Evolutionary conservation across 805 yeast species (phyloP), one percentile per base, ranked within the genome.

Genomic region (Candida lessepsii): DNA sequence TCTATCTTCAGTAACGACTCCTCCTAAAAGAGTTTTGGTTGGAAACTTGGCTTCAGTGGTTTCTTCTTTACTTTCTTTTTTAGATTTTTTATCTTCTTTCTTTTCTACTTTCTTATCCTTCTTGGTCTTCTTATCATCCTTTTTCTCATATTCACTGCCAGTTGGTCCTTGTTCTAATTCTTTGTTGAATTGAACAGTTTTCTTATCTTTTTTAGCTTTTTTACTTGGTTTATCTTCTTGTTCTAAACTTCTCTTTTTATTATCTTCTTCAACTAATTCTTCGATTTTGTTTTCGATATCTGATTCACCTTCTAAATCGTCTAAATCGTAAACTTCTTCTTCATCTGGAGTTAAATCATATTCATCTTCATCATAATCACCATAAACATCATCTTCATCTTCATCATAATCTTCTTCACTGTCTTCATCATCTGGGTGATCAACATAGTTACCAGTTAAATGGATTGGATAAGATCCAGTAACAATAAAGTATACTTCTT

Each of bases 81-180:
- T 48, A 34, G 58, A 55, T 20, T 51, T 41, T 40, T 56, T 49
- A 37, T 57, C 54, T 21, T 51, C 52, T 57, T 41, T 60, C 52
- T 18, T 58, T 13, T 28, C 59, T 41, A 53, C 58, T 46, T 58
- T 50, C 29, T 26, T 26, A 5, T 25, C 28, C 18, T 30, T 30
- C 39, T 56, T 54, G 42, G 53, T 52, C 50, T 53, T 48, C 36
- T 40, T 41, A 15, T 51, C 45, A n/a, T 52, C 50, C 36, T 54
- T 49, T 44, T 57, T 51, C 13, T 53, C 50, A 41, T 57, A 60
- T 23, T 65, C 59, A 27, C 70, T 60, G 46, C 79, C 78, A 39
- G 91, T 82, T 63, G 97, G 97, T 46, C 96, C 96, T 73, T 88
- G 95, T 70, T 91, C 98, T 58, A 91, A 80, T 50, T 86, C 83